phyloP scores from a whole-genome alignment of 2,329 filamentous ascomycete species.

The Alternaria gaisen region DNA sequence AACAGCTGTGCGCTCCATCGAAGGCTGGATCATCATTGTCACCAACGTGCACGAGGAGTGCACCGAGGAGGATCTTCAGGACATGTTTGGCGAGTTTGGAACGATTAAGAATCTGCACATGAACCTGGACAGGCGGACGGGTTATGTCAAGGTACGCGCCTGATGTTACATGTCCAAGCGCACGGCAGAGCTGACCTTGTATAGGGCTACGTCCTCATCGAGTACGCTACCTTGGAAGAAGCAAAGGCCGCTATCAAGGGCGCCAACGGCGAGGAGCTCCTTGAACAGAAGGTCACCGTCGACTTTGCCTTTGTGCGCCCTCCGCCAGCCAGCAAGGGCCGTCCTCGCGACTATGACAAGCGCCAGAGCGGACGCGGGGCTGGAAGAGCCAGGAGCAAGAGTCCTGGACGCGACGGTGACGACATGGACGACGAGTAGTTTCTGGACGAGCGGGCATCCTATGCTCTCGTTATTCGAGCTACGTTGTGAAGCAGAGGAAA shows the following conservation, averaged over 20 bases:
- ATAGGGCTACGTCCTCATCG: conserved; percentile 85
- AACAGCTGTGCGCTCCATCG: conserved; percentile 83
- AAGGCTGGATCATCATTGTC: conserved; percentile 88
- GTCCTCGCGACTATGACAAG: conserved; percentile 44
- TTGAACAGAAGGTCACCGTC: conserved; percentile 82
- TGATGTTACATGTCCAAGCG: not conserved
- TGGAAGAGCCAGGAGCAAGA: conserved; percentile 54
- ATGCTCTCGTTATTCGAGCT: not conserved
- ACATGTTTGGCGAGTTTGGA: conserved; percentile 83
- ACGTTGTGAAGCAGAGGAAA: not conserved
- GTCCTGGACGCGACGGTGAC: conserved; percentile 52
- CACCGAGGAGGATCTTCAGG: conserved; percentile 81
- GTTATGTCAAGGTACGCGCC: conserved; percentile 80
- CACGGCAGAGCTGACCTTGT: conserved; percentile 9
- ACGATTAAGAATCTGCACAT: conserved; percentile 88
- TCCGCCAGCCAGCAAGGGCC: conserved; percentile 65
- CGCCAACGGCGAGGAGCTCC: conserved; percentile 77
- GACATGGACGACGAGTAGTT: conserved; percentile 39
- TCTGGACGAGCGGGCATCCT: not conserved
- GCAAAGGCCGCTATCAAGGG: conserved; percentile 83
- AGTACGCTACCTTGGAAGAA: conserved; percentile 81
- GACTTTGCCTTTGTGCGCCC: conserved; percentile 88
- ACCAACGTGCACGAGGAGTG: conserved; percentile 90
- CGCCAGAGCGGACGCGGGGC: conserved; percentile 44
- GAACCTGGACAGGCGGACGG: conserved; percentile 82